phyloP scores from a whole-genome alignment of 2,329 filamentous ascomycete genomes.

The Geosmithia flava region DNA sequence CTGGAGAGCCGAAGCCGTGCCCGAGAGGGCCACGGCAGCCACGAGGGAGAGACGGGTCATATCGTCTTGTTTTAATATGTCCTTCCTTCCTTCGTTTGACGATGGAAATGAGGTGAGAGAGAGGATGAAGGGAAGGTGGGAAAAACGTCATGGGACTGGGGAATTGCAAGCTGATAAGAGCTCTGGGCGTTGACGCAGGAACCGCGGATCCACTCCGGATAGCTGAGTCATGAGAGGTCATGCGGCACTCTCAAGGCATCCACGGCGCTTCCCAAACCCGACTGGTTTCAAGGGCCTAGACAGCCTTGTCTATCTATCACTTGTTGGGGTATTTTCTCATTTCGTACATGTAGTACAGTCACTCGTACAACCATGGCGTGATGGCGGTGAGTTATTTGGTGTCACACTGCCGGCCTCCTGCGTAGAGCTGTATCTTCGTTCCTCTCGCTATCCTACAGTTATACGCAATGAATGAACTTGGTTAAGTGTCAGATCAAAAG shows the following conservation, averaged over 20 bases:
- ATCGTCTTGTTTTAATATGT: too few relatives aligned
- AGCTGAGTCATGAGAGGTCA: neutral
- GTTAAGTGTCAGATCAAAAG: too few relatives aligned
- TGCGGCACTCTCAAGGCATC: neutral
- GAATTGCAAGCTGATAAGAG: neutral
- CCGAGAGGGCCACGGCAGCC: conserved; percentile 2
- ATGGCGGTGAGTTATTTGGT: neutral
- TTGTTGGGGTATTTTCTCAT: too few relatives aligned
- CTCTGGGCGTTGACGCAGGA: neutral
- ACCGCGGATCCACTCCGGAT: neutral
- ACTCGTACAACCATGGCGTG: neutral
- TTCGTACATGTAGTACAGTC: too few relatives aligned
- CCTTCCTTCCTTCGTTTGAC: neutral
- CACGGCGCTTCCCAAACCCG: neutral
- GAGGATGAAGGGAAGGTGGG: neutral
- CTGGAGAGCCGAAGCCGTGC: conserved; percentile 4
- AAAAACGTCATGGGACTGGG: neutral
- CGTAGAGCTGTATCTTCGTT: neutral
- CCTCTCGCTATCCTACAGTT: neutral
- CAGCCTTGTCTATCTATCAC: too few relatives aligned
- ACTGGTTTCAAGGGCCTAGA: neutral
- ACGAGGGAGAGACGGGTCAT: conserved; percentile 1
- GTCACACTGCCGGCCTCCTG: neutral
- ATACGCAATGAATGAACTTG: too few relatives aligned
- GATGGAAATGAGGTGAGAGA: neutral